Base-by-base conservation (phyloP, 2,329 filamentous ascomycete genomes). In the Fusarium clavum region DNA sequence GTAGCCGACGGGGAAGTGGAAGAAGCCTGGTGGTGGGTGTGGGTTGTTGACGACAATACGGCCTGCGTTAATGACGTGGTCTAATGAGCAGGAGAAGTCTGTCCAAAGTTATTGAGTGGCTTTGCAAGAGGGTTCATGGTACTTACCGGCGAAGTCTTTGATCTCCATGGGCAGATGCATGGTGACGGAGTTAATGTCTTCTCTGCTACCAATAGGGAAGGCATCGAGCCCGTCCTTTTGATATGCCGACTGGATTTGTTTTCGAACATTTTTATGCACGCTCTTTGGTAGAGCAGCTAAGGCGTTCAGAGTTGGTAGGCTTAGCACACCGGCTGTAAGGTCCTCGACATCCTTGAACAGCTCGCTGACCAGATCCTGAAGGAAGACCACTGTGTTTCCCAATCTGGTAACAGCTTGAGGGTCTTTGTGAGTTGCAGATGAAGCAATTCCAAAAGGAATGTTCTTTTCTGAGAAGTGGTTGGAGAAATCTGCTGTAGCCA, bases 161-260 rank as follows among this genome's bases (percentile, higher is more conserved):
- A 88, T 83, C 5, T 79, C 75, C 40, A 91, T 77, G 0, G 89
- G 89, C 1, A 90, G 73, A 71, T 90, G 85, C 69, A 88, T 77
- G 77, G 20, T 69, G 1, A 69, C 70, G 16, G 45, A 38, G 1
- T 61, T 63, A 2, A 79, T 43, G 1, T 64, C 60, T 30, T 70
- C 62, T n/a, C 53, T 61, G 2, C 54, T 59, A 7, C 38, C 11
- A 1, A 55, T 43, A 11, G 74, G 71, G 3, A 75, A 61, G 0
- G n/a, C 46, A 14, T 40, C 40, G 1, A 72, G 20, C 0, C 58
- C 62, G 8, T 12, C 13, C 0, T 56, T 22, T 2, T 27, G 24
- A 29, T 59, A n/a, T 0, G 7, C 2, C 10, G 49, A 32, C 9
- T 67, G 69, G 1, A 72, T 46, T 0, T 4, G 6, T 0, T 22